Percentiles rank a stretch among this genome's conserved stretches.
These are phyloP conservation scores for Colletotrichum orbiculare DNA, from an alignment of 2,329 filamentous ascomycete species.

Conservation along the genomic window DNA sequence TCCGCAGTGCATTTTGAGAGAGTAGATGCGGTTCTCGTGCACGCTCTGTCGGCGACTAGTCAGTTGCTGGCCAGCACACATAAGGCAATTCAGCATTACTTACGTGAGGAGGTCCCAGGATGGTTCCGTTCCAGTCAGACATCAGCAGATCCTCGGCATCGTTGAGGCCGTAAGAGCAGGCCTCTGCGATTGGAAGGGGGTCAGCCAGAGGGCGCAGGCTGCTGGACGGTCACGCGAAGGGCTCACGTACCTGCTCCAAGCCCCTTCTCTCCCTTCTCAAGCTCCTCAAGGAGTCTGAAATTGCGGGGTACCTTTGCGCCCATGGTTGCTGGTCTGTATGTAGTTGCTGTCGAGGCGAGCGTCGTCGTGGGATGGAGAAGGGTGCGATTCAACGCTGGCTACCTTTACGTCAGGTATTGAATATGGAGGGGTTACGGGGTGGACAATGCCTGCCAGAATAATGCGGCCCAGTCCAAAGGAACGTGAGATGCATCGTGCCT, in stretches of 20 bases:
- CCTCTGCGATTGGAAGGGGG: conserved; percentile 68
- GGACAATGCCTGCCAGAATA: conserved; percentile 4
- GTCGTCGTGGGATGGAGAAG: conserved; percentile 10
- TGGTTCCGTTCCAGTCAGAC: conserved; percentile 99
- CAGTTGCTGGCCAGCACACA: conserved; percentile 7
- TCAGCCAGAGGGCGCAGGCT: conserved; percentile 24
- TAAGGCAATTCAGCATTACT: conserved; percentile 47
- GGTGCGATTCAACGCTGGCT: neutral
- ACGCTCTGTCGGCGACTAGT: conserved; percentile 71
- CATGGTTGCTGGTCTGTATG: conserved; percentile 42
- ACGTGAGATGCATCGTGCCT: too few species aligned
- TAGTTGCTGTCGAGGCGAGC: neutral
- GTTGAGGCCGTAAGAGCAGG: conserved; percentile 95
- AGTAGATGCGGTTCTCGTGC: conserved; percentile 99
- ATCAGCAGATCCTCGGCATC: conserved; percentile 95
- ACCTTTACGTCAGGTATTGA: neutral
- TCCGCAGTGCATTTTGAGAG: conserved; percentile 95
- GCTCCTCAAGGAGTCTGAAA: conserved; percentile 95
- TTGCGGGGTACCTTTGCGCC: conserved; percentile 83
- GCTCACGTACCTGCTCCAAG: conserved; percentile 79
- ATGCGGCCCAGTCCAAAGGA: neutral
- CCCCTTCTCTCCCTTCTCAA: conserved; percentile 99
- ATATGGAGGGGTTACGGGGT: conserved; percentile 29
- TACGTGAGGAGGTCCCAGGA: conserved; percentile 95
- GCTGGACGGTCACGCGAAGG: conserved; percentile 12